Conservation (phyloP, 768 basidiomycete species). For the Cubamyces sp. region DNA sequence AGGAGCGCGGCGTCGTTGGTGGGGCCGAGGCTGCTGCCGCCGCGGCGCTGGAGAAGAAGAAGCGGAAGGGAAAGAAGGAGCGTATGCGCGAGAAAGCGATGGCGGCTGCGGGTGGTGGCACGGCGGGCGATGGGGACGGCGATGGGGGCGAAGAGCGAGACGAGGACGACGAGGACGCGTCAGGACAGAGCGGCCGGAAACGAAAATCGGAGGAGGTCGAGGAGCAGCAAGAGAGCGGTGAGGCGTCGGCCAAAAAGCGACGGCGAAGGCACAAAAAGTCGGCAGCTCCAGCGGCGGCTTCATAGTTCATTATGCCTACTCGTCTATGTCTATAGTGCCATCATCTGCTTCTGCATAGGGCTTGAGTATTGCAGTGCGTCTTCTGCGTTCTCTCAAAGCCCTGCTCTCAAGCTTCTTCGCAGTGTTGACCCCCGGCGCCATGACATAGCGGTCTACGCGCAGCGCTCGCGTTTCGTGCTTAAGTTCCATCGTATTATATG, state of each 20-base stretch:
- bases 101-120: slow-evolving; percentile 32
- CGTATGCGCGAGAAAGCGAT: slow-evolving; percentile 53
- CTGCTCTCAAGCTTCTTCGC: no score
- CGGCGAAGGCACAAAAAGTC: slow-evolving; percentile 46
- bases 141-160: slow-evolving; percentile 46
- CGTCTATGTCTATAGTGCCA: neutral
- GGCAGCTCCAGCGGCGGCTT: neutral
- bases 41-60: slow-evolving; percentile 45
- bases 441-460: no score
- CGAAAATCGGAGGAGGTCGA: slow-evolving; percentile 27
- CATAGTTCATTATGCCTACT: neutral
- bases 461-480: no score
- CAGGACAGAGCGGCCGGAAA: slow-evolving; percentile 54
- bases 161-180: slow-evolving; percentile 9
- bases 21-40: slow-evolving; percentile 26
- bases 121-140: slow-evolving; percentile 38
- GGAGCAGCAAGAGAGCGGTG: slow-evolving; percentile 23
- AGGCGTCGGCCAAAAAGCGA: slow-evolving; percentile 41
- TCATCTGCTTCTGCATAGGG: no score
- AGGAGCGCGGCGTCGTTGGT: slow-evolving; percentile 41
- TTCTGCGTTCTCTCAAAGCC: no score
- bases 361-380: no score
- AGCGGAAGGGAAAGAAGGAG: slow-evolving; percentile 74
- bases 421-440: no score
- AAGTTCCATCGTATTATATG: no score